phyloP scores from a whole-genome alignment of 164 flowering plant species.

The Berberis vulgaris region DNA sequence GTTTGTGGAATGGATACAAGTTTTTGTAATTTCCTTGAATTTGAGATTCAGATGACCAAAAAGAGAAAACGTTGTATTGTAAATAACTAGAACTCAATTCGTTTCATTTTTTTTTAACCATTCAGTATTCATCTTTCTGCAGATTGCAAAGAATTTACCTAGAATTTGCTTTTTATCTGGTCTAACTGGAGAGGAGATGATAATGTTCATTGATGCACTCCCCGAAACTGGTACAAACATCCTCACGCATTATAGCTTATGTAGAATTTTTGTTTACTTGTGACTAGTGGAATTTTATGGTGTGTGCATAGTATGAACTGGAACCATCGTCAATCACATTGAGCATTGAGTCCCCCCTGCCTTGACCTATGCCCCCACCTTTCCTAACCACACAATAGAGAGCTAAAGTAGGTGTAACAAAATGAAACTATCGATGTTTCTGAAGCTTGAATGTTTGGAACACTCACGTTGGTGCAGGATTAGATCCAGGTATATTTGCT shows the following conservation, averaged over 20 bases:
- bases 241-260: neutral
- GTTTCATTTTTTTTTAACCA: neutral
- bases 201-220: constrained; percentile 91
- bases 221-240: constrained; percentile 55
- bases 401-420: too few species aligned
- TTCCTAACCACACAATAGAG: too few species aligned
- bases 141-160: constrained; percentile 69
- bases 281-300: neutral
- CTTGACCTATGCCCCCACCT: too few species aligned
- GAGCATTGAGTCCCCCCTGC: too few species aligned
- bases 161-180: constrained; percentile 89
- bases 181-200: constrained; percentile 87
- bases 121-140: constrained; percentile 14
- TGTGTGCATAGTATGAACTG: neutral
- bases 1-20: too few species aligned
- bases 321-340: neutral
- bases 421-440: too few species aligned
- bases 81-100: too few species aligned
- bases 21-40: too few species aligned
- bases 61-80: too few species aligned
- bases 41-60: too few species aligned
- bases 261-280: neutral
- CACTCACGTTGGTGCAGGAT: constrained; percentile 30
- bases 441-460: neutral
- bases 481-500: constrained; percentile 76